Conservation (phyloP, 441 rosid genomes). For the Gossypium schwendimanii region DNA sequence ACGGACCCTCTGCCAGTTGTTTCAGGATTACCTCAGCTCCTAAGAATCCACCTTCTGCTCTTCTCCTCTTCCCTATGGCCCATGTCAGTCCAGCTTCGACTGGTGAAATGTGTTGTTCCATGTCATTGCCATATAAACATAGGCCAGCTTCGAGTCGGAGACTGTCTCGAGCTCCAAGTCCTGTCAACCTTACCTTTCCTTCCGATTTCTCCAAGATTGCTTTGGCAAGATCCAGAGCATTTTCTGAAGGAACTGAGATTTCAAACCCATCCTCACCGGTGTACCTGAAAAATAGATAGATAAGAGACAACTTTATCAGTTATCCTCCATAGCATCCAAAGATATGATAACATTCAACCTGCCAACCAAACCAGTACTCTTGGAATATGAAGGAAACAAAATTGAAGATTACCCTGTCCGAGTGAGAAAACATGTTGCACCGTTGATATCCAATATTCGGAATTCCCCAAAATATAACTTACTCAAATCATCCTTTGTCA, state of each 20-base stretch:
- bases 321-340: not conserved
- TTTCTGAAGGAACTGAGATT: conserved; percentile 85
- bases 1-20: conserved; percentile 78
- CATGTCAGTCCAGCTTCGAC: conserved; percentile 92
- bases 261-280: conserved; percentile 98
- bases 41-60: conserved; percentile 89
- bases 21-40: conserved; percentile 87
- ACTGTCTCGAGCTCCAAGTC: conserved; percentile 92
- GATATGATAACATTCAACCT: not conserved
- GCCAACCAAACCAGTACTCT: not conserved
- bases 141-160: conserved; percentile 93
- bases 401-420: conserved; percentile 67
- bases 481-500: conserved; percentile 83
- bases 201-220: conserved; percentile 89
- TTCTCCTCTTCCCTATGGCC: conserved; percentile 95
- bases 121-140: conserved; percentile 89
- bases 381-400: conserved; percentile 2
- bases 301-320: not conserved
- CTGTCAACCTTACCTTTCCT: conserved; percentile 82
- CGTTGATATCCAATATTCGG: conserved; percentile 70
- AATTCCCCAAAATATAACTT: conserved; percentile 88
- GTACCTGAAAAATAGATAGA: conserved; percentile 42
- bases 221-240: conserved; percentile 78
- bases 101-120: conserved; percentile 84
- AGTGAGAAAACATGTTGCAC: conserved; percentile 80